These are phyloP conservation scores for Fusarium sp. DNA, from an alignment of 2,329 filamentous ascomycete species.

Conservation along the genomic window DNA sequence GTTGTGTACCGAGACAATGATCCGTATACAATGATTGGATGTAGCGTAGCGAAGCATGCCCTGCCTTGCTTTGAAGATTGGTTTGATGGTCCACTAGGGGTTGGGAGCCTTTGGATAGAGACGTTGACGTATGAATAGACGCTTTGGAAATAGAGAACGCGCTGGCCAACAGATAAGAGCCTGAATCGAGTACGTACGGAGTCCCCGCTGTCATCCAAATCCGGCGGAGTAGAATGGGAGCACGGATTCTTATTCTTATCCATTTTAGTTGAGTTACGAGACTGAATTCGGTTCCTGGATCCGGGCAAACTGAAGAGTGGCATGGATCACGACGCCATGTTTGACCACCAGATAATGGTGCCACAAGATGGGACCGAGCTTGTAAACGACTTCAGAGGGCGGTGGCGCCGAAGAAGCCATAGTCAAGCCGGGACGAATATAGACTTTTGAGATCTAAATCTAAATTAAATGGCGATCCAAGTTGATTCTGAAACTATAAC, in stretches of 20 bases:
- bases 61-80: slow-evolving; percentile 25
- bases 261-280: background rate
- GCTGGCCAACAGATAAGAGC: slow-evolving; percentile 6
- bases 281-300: slow-evolving; percentile 32
- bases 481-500: background rate
- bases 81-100: slow-evolving; percentile 10
- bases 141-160: slow-evolving; percentile 12
- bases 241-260: background rate
- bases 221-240: slow-evolving; percentile 8
- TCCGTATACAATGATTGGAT: slow-evolving; percentile 32
- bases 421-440: slow-evolving; percentile 9
- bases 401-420: slow-evolving; percentile 4
- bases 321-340: slow-evolving; percentile 38
- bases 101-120: slow-evolving; percentile 1
- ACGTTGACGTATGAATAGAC: slow-evolving; percentile 8
- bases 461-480: slow-evolving; percentile 1
- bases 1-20: slow-evolving; percentile 18
- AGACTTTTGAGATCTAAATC: background rate
- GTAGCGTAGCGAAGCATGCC: slow-evolving; percentile 9
- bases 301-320: slow-evolving; percentile 24
- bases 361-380: slow-evolving; percentile 7
- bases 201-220: slow-evolving; percentile 20
- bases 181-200: background rate
- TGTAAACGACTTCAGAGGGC: slow-evolving; percentile 5
- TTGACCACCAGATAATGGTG: slow-evolving; percentile 28